Conservation (phyloP, 176 grass and related monocot genomes). For the Poa pratensis region DNA sequence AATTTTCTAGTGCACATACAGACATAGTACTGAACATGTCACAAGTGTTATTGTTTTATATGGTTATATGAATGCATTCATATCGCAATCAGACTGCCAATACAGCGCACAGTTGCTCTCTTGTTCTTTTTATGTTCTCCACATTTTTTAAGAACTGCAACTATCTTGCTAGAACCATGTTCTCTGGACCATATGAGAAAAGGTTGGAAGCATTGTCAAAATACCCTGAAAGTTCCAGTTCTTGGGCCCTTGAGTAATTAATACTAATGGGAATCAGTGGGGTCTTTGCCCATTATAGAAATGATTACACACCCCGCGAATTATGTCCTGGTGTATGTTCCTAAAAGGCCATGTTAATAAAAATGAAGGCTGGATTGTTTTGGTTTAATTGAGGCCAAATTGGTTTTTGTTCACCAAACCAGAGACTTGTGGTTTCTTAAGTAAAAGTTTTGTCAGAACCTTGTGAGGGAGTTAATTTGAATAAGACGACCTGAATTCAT, state of each 20-base stretch:
- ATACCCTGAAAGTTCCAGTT: neutral
- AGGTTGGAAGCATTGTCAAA: neutral
- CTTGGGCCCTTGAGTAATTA: neutral
- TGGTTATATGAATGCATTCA: neutral
- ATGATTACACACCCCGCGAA: neutral
- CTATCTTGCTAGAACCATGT: too few relatives aligned
- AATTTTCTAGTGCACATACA: neutral
- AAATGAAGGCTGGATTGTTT: conserved; percentile 20
- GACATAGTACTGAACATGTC: neutral
- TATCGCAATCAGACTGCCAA: too few relatives aligned
- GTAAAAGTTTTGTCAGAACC: conserved; percentile 7
- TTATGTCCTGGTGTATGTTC: neutral
- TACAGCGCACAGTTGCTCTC: neutral
- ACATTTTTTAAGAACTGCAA: neutral
- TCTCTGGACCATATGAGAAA: conserved; percentile 12
- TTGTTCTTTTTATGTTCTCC: neutral
- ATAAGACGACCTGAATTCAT: neutral
- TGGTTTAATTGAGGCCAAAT: conserved; percentile 17
- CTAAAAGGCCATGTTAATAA: neutral
- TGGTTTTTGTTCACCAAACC: neutral
- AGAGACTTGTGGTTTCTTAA: neutral
- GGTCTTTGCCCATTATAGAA: neutral
- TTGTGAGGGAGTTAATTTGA: neutral
- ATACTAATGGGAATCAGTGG: conserved; percentile 1
- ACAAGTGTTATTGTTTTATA: neutral